Evolutionary conservation across 306 rosid genomes (phyloP), one percentile per base, ranked within the genome.

Genomic region (Prunus davidiana): DNA sequence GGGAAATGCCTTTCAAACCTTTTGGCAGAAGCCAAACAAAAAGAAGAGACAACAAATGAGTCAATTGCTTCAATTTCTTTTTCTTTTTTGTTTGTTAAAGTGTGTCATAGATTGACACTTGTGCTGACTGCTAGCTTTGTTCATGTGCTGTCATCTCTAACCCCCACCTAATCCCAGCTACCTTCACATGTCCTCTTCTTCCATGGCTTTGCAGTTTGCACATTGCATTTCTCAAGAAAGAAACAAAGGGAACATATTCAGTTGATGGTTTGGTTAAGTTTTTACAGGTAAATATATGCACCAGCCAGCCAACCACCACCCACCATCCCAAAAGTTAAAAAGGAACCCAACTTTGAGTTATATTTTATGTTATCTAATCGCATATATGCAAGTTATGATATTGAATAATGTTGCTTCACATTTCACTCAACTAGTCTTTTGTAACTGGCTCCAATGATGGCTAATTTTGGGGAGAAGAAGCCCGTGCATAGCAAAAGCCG

Each of bases 401-500:
- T 34, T 68, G 73, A 41, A 66, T 65, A 79, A 46, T 16, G 78
- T 19, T 67, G 47, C 50, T 56, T 84, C 46, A 4, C n/a, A 49
- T 27, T 12, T 34, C 32, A 55, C 78, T 28, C 69, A 18, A n/a
- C 13, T 50, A 58, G 15, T 38, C 22, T 2, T 51, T 2, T 51
- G 72, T 10, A 60, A 81, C 68, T 83, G 87, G 64, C 51, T 50
- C 51, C 76, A 68, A 54, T 73, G 64, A 76, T 61, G 74, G 30
- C 20, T 13, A 25, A 19, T 65, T 66, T 24, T 68, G 51, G 47
- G 25, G 77, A 47, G 75, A 47, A 60, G 55, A 47, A 60, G 55
- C 75, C 20, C 77, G 84, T 84, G 85, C 81, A 28, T 78, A 14
- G 12, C 51, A 78, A 74, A 77, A 81, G 82, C 83, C n/a, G 75